Conservation (phyloP, 176 grass and related monocot genomes). For the Oropetium thomaeum region DNA sequence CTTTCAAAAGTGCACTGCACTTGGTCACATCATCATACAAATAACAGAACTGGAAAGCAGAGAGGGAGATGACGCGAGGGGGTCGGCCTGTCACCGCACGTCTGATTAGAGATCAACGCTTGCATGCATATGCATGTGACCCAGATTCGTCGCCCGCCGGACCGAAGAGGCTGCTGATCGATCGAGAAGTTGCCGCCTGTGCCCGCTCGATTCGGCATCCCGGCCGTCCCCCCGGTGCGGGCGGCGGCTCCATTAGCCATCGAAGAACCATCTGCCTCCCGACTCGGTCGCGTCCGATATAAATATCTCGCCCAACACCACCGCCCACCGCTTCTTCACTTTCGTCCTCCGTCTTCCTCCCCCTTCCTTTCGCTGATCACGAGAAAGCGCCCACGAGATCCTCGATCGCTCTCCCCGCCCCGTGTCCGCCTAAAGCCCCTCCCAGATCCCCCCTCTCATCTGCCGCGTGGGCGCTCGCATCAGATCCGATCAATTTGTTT, state of each 20-base stretch:
- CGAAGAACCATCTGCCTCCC: background rate
- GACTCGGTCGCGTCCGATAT: background rate
- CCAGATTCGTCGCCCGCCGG: background rate
- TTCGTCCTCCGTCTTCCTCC: too few relatives aligned
- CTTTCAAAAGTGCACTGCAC: background rate
- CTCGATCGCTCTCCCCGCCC: background rate
- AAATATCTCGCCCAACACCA: conserved; percentile 1
- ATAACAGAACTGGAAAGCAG: background rate
- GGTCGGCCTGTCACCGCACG: background rate
- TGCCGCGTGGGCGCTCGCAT: background rate
- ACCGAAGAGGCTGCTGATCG: background rate
- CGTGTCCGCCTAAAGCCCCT: background rate
- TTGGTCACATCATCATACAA: background rate
- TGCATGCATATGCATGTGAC: background rate
- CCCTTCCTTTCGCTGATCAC: conserved; percentile 22
- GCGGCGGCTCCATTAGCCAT: too few relatives aligned
- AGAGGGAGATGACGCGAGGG: background rate
- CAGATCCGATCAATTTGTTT: background rate
- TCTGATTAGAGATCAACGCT: background rate
- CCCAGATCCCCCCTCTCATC: background rate
- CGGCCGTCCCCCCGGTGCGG: too few relatives aligned
- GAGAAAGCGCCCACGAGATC: conserved; percentile 23
- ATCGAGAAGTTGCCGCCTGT: too few relatives aligned
- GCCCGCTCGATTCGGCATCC: too few relatives aligned
- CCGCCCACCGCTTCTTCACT: conserved; percentile 4